Evolutionary conservation across 2,329 filamentous ascomycete genomes (phyloP).

Genomic region (Trichoderma oligosporum): DNA sequence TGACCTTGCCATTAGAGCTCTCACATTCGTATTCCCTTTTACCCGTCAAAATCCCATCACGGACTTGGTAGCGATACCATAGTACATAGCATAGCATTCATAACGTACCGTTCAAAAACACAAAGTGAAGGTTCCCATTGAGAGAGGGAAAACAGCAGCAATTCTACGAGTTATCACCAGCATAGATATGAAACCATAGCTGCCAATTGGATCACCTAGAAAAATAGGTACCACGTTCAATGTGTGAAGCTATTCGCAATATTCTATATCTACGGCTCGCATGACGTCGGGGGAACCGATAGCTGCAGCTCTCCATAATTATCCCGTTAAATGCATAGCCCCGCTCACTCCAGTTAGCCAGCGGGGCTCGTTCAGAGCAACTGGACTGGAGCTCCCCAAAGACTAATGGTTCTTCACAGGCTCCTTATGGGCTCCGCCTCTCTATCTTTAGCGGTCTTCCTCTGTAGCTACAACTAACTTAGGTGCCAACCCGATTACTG

Average conservation of each 20-base stretch:
- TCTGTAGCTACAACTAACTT: neutral
- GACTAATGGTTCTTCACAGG: neutral
- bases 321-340: constrained; percentile 11
- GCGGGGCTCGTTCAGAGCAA: constrained; percentile 15
- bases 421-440: neutral
- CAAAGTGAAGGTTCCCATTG: too few relatives aligned
- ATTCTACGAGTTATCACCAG: neutral
- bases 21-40: too few relatives aligned
- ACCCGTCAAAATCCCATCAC: too few relatives aligned
- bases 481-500: neutral
- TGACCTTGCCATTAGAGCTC: too few relatives aligned
- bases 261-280: neutral
- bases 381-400: constrained; percentile 9
- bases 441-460: constrained; percentile 5
- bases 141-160: too few relatives aligned
- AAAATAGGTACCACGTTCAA: neutral
- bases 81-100: too few relatives aligned
- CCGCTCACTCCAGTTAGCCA: neutral
- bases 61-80: too few relatives aligned
- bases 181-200: too few relatives aligned
- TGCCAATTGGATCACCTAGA: too few relatives aligned
- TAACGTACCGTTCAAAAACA: too few relatives aligned
- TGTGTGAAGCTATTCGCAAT: constrained; percentile 13
- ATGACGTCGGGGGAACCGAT: constrained; percentile 3
- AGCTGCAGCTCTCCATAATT: constrained; percentile 8